Evolutionary conservation across 1,139 yeast species (phyloP), one percentile per base, ranked within the genome.

Genomic region (Barnettozyma hawaiiensis): DNA sequence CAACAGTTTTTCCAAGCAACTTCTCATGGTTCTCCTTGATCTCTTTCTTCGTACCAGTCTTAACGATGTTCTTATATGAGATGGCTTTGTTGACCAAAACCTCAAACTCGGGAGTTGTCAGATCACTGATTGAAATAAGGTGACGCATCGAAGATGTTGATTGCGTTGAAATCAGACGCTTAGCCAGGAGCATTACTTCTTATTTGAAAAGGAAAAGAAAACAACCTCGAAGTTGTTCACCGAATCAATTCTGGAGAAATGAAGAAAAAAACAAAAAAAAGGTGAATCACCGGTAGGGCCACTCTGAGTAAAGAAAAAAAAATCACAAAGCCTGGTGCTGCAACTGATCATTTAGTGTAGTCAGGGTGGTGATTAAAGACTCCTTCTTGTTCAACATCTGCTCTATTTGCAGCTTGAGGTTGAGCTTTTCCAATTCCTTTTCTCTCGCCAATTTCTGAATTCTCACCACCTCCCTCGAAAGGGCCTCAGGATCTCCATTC

Each of bases 1-100:
- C 87, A 26, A 87, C 81, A 6, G 90, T 74, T 62, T 82, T 86
- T 3, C 97, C 97, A 39, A 77, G 67, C 42, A 90, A 67, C 51
- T 81, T 78, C 42, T 71, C 67, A 52, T 75, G 75, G 46, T 76
- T 69, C 46, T 69, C 70, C 45, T 65, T 65, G 16, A 73, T 67
- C 7, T 73, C 69, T 3, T 68, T 60, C 12, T 58, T 48, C 24
- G 67, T 66, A 10, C 77, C 77, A 2, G 73, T 61, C 58, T 77
- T 81, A 54, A 81, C 75, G 27, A 76, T 63, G 3, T 61, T 53
- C 60, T 85, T 85, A 62, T 73, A 83, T 43, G 70, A 58, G 37
- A 70, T 73, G 7, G 95, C 95, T 61, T 83, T 79, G 45, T 71
- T 64, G 4, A 90, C 87, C 44, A 90, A 70, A 5, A 77, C 66